Conservation (phyloP, 768 basidiomycete genomes). For the Calocera viscosa region DNA sequence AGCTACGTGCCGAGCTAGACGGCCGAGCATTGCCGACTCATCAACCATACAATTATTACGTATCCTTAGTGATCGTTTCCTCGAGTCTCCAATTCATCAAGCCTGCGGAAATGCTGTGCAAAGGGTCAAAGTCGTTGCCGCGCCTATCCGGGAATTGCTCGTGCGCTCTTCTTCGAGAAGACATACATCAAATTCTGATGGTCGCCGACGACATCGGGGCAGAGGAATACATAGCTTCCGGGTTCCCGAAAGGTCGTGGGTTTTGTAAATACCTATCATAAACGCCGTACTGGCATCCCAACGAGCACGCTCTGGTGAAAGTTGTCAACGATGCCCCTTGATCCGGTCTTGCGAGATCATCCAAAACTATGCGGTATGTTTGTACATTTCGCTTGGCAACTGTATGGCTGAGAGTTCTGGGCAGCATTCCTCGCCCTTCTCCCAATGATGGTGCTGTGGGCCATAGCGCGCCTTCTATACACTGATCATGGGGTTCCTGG, state of each 20-base stretch:
- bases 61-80: no score
- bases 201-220: neutral
- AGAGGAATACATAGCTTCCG: neutral
- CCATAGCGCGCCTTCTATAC: neutral
- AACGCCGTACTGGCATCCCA: neutral
- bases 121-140: neutral
- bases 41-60: no score
- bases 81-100: neutral
- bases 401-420: neutral
- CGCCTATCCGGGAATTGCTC: neutral
- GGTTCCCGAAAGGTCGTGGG: neutral
- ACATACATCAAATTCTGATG: neutral
- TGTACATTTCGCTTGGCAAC: neutral
- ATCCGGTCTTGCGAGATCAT: neutral
- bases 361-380: neutral
- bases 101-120: conserved; percentile 7
- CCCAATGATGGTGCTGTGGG: neutral
- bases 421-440: neutral
- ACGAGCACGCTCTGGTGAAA: neutral
- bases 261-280: neutral
- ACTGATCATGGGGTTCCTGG: neutral
- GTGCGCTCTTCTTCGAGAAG: no score
- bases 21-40: no score
- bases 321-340: neutral
- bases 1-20: no score